Evolutionary conservation across 2,329 filamentous ascomycete species (phyloP).

Genomic region (Colletotrichum cuscutae): DNA sequence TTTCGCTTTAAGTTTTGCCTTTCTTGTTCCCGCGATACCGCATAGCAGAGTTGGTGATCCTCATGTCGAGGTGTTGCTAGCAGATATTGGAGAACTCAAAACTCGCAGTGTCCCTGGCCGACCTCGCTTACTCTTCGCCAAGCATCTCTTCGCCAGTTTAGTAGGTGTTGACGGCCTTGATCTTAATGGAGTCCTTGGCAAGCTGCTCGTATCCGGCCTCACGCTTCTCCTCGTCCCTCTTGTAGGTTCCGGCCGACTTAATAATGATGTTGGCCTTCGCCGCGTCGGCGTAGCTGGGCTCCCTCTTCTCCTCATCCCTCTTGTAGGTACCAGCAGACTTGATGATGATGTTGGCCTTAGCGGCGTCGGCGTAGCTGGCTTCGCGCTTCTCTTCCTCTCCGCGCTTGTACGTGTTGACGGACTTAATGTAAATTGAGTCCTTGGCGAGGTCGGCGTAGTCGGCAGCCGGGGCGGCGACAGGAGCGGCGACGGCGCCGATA

Average conservation of each 20-base stretch:
- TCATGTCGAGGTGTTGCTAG: too few species aligned
- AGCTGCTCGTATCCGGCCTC: not conserved
- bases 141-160: not conserved
- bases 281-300: not conserved
- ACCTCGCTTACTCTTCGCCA: not conserved
- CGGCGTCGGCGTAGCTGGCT: not conserved
- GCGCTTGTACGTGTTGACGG: not conserved
- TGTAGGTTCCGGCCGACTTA: constrained; percentile 1
- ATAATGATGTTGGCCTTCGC: not conserved
- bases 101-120: not conserved
- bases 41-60: too few species aligned
- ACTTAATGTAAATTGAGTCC: constrained; percentile 9
- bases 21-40: too few species aligned
- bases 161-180: not conserved
- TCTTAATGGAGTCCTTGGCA: not conserved
- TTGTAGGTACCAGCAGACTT: constrained; percentile 17
- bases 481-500: constrained; percentile 18
- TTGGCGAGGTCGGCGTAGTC: constrained; percentile 14
- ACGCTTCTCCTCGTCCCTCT: not conserved
- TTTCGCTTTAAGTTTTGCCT: too few species aligned
- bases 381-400: not conserved
- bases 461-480: not conserved
- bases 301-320: constrained; percentile 10
- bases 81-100: too few species aligned
- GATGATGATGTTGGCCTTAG: constrained; percentile 8